phyloP scores from a whole-genome alignment of 2,329 filamentous ascomycete genomes.

The Calonectria henricotiae region DNA sequence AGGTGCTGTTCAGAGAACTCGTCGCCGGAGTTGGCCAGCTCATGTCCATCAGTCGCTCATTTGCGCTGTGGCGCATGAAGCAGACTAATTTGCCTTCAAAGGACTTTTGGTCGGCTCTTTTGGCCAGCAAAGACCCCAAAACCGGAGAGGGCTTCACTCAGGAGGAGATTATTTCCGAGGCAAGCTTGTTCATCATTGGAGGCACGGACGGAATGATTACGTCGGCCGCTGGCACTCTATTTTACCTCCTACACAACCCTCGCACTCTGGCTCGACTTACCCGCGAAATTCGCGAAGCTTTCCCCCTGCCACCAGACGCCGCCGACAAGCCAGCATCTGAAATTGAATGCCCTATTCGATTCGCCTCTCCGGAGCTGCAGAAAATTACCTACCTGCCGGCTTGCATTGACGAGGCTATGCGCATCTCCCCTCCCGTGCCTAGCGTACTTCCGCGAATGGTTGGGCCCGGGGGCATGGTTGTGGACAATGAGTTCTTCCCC shows the following conservation, averaged over 20 bases:
- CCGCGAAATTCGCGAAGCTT: constrained; percentile 12
- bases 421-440: constrained; percentile 19
- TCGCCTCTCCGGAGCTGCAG: constrained; percentile 8
- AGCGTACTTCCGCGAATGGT: constrained; percentile 17
- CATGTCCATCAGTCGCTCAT: constrained; percentile 24
- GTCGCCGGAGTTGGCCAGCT: constrained; percentile 13
- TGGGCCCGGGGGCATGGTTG: constrained; percentile 3
- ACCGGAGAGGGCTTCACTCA: constrained; percentile 9
- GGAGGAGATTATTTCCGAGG: constrained; percentile 23
- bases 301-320: not conserved
- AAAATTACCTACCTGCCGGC: constrained; percentile 2
- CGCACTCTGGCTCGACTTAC: constrained; percentile 17
- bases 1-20: constrained; percentile 12
- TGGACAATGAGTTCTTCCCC: constrained; percentile 21
- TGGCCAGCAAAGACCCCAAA: constrained; percentile 13
- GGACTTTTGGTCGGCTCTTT: constrained; percentile 19
- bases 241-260: constrained; percentile 22
- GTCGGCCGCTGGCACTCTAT: not conserved
- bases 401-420: constrained; percentile 22
- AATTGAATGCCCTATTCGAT: constrained; percentile 13
- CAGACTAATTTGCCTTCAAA: constrained; percentile 8
- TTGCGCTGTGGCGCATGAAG: constrained; percentile 11
- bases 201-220: constrained; percentile 21
- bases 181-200: constrained; percentile 15
- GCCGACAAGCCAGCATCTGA: not conserved